These are phyloP conservation scores for Chlorencoelia australis DNA, from an alignment of 2,329 filamentous ascomycete species.

Conservation along the genomic window DNA sequence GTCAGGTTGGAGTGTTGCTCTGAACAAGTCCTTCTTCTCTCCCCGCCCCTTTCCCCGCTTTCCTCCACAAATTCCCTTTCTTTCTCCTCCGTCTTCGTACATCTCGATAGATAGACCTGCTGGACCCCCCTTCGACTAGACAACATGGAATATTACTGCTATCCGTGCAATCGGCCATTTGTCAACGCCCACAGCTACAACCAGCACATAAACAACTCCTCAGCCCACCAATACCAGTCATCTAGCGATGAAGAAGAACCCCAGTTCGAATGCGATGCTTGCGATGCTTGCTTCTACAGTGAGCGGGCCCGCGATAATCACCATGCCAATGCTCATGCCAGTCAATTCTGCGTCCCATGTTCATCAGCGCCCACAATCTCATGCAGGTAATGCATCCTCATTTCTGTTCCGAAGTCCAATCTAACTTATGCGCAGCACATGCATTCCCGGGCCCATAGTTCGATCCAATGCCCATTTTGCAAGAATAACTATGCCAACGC, in stretches of 20 bases:
- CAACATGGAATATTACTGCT: slow-evolving; percentile 4
- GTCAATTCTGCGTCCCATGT: slow-evolving; percentile 18
- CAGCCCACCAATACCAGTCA: slow-evolving; percentile 3
- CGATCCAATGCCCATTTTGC: slow-evolving; percentile 47
- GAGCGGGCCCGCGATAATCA: slow-evolving; percentile 16
- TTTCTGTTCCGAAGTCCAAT: not conserved
- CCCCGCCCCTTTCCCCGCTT: no score
- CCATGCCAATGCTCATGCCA: slow-evolving; percentile 4
- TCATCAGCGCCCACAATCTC: slow-evolving; percentile 16
- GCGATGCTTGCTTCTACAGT: slow-evolving; percentile 9
- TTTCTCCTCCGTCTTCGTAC: no score
- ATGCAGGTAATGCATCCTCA: slow-evolving; percentile 12
- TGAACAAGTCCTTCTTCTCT: no score
- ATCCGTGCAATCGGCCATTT: slow-evolving; percentile 10
- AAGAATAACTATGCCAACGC: slow-evolving; percentile 35
- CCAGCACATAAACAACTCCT: slow-evolving; percentile 14
- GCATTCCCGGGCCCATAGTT: slow-evolving; percentile 38
- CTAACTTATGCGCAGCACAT: slow-evolving; percentile 36
- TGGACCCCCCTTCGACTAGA: no score
- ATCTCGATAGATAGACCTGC: no score
- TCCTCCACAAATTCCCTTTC: no score
- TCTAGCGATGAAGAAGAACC: not conserved
- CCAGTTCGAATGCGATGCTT: slow-evolving; percentile 15
- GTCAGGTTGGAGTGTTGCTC: no score
- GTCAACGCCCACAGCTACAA: slow-evolving; percentile 5